A percentile compares a stretch with the other conserved stretches of the same genome.
Conservation (phyloP, 2,329 filamentous ascomycete genomes). For the Verticillium longisporum region DNA sequence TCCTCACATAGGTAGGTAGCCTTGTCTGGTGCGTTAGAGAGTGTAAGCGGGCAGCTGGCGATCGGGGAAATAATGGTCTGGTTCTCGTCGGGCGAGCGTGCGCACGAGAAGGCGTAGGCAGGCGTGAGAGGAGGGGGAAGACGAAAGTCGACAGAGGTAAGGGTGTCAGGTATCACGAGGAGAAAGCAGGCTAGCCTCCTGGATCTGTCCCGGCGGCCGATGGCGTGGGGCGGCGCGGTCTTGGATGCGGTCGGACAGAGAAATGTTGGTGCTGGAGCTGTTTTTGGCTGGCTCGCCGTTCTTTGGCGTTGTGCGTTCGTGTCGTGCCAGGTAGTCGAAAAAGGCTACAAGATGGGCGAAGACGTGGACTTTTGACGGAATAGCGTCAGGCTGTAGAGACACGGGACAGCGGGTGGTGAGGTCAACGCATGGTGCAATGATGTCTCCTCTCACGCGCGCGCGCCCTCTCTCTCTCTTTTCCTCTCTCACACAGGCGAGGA, state of each 20-base stretch:
- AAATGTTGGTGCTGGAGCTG: not conserved
- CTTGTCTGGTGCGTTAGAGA: not conserved
- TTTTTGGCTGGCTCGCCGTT: not conserved
- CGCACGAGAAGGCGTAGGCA: not conserved
- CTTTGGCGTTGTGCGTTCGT: not conserved
- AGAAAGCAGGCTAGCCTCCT: not conserved
- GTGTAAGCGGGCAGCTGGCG: not conserved
- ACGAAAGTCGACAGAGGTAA: not conserved
- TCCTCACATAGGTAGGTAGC: not conserved
- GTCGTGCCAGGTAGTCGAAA: not conserved
- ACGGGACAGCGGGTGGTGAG: not conserved
- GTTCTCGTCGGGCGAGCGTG: not conserved
- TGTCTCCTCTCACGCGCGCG: not conserved
- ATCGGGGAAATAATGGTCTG: not conserved
- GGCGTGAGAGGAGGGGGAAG: not conserved
- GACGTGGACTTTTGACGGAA: not conserved
- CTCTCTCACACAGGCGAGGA: not conserved
- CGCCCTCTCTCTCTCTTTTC: not conserved
- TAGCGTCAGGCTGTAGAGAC: not conserved
- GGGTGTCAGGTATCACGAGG: not conserved
- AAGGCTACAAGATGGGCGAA: not conserved
- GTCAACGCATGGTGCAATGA: not conserved
- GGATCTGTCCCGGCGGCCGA: not conserved
- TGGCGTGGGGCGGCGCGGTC: not conserved
- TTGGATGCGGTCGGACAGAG: not conserved